Evolutionary conservation across 352 stramenopile species (phyloP).

Genomic region (Globisporangium uncinulatum): DNA sequence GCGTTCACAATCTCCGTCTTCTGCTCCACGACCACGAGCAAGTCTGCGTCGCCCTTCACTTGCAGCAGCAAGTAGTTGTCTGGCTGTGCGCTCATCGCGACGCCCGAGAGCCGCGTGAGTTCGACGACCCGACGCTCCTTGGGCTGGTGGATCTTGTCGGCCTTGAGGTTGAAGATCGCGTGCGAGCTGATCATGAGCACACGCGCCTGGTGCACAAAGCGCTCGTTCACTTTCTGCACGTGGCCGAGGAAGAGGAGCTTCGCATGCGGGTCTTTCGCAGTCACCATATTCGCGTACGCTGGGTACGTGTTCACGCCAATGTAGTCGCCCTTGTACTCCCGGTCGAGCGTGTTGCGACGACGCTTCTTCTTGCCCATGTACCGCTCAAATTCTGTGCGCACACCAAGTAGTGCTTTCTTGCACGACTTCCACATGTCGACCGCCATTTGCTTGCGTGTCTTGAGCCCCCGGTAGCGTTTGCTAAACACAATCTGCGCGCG

Average conservation of each 20-base stretch:
- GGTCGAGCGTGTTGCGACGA: slow-evolving; percentile 72
- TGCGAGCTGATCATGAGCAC: slow-evolving; percentile 72
- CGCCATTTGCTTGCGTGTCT: slow-evolving; percentile 67
- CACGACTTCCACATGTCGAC: slow-evolving; percentile 62
- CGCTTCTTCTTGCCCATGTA: slow-evolving; percentile 85
- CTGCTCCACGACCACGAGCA: slow-evolving; percentile 63
- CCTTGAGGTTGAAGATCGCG: slow-evolving; percentile 82
- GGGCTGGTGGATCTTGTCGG: slow-evolving; percentile 76
- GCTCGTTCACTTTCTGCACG: slow-evolving; percentile 82
- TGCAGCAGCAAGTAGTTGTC: slow-evolving; percentile 81
- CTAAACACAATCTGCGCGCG: slow-evolving; percentile 66
- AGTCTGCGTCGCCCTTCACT: slow-evolving; percentile 67
- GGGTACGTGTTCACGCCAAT: slow-evolving; percentile 69
- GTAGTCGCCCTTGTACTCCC: slow-evolving; percentile 71
- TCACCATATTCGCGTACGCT: slow-evolving; percentile 57
- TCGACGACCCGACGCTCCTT: slow-evolving; percentile 77
- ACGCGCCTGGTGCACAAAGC: slow-evolving; percentile 71
- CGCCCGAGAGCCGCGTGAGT: slow-evolving; percentile 41
- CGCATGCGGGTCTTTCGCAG: slow-evolving; percentile 37
- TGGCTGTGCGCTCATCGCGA: slow-evolving; percentile 71
- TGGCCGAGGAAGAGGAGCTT: slow-evolving; percentile 67
- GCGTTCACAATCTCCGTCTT: slow-evolving; percentile 80
- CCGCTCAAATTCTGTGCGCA: slow-evolving; percentile 81
- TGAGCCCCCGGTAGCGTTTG: slow-evolving; percentile 69
- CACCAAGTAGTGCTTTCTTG: slow-evolving; percentile 65